Conservation (phyloP, 148 eudicot species). For the Vaccinium vitisidaea region DNA sequence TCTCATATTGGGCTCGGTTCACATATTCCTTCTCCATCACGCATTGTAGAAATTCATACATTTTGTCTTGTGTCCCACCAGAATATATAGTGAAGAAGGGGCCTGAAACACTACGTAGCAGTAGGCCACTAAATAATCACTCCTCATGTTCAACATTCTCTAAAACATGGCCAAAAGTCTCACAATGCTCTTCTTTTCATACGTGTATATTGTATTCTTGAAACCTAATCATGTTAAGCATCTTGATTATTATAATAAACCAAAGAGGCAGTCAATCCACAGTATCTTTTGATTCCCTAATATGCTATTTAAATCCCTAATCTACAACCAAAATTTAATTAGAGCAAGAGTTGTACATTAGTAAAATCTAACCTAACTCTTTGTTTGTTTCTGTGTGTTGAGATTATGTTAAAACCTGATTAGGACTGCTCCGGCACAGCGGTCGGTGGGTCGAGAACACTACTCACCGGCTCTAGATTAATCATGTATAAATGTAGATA, state of each 20-base stretch:
- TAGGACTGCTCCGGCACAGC: background rate
- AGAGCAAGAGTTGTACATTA: background rate
- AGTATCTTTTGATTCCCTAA: background rate
- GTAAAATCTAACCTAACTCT: background rate
- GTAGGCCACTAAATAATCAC: no score
- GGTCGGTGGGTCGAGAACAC: background rate
- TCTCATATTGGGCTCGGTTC: background rate
- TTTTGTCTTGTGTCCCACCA: no score
- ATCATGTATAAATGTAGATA: background rate
- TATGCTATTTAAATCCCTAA: background rate
- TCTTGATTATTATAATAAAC: background rate
- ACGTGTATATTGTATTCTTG: background rate
- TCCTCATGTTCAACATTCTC: background rate
- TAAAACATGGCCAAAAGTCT: background rate
- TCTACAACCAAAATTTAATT: background rate
- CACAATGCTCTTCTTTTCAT: background rate
- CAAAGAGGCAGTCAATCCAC: background rate
- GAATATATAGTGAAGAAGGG: no score
- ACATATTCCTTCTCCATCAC: no score
- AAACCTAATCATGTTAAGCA: background rate
- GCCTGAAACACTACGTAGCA: no score
- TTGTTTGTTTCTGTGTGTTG: background rate
- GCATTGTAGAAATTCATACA: no score
- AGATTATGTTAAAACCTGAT: background rate
- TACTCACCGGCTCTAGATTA: background rate